Percentiles rank a stretch among this genome's conserved stretches.
Evolutionary conservation across 2,329 filamentous ascomycete genomes (phyloP).

Genomic region (Ceratocystis cacaofunesta): DNA sequence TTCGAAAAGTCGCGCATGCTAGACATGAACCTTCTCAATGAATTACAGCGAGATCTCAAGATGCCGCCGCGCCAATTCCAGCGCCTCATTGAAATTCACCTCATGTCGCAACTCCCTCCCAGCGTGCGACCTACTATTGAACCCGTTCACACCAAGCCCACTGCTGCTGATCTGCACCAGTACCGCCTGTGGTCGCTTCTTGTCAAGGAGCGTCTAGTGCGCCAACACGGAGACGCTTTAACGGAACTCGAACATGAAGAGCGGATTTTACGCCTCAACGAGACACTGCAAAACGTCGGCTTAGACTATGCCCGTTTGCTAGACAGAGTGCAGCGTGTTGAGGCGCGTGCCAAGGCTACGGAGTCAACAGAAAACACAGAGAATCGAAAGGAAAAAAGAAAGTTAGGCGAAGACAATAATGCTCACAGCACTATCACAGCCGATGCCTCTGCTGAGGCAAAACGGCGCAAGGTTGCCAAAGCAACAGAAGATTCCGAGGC

Average conservation of each 20-base stretch:
- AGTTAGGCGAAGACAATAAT: neutral
- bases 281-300: constrained; percentile 52
- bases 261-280: constrained; percentile 56
- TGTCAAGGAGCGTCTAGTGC: constrained; percentile 63
- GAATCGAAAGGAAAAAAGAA: constrained; percentile 1
- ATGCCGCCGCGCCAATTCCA: constrained; percentile 64
- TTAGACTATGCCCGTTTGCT: constrained; percentile 59
- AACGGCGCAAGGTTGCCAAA: neutral
- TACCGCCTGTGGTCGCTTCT: constrained; percentile 60
- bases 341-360: neutral
- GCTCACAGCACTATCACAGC: neutral
- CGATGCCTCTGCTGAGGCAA: neutral
- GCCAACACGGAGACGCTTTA: constrained; percentile 57
- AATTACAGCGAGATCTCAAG: constrained; percentile 48
- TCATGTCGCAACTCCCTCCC: constrained; percentile 44
- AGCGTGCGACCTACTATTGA: constrained; percentile 38
- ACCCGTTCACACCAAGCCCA: constrained; percentile 28
- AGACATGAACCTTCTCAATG: constrained; percentile 38
- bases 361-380: neutral
- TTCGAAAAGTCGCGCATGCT: constrained; percentile 15
- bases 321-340: constrained; percentile 29
- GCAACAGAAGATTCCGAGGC: neutral
- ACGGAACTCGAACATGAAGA: constrained; percentile 54
- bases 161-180: constrained; percentile 28
- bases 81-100: constrained; percentile 60